These are phyloP conservation scores for Colletotrichum phormii DNA, from an alignment of 2,329 filamentous ascomycete species.

Conservation along the genomic window DNA sequence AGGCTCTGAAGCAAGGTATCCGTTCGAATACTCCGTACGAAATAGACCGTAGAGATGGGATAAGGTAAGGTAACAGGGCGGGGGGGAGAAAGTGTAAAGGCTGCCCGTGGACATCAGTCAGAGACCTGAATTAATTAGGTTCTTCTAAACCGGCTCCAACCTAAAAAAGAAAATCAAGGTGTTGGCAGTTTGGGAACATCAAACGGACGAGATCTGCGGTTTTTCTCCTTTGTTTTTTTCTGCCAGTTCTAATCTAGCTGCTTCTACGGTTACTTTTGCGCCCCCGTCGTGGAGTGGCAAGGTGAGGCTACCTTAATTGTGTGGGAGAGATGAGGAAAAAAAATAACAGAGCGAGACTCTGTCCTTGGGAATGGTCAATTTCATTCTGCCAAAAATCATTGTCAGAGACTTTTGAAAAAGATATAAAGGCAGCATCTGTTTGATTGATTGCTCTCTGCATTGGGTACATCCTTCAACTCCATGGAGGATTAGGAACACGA, in stretches of 20 bases:
- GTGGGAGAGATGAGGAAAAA: not conserved
- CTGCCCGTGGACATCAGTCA: conserved; percentile 7
- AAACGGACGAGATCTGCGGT: conserved; percentile 15
- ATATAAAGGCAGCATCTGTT: not conserved
- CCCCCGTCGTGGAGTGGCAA: not conserved
- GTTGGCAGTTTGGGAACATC: conserved; percentile 14
- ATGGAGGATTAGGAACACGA: not conserved
- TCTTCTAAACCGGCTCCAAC: conserved; percentile 2
- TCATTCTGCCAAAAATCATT: not conserved
- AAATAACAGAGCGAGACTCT: not conserved
- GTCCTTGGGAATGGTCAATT: not conserved
- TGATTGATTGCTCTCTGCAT: not conserved
- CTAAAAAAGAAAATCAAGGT: conserved; percentile 6
- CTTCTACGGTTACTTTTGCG: not conserved
- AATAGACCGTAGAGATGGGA: not conserved
- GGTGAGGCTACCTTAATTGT: not conserved
- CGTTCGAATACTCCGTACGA: too few species aligned
- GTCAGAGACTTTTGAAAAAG: not conserved
- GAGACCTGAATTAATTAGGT: not conserved
- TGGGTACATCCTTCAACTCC: not conserved
- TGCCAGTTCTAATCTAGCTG: not conserved
- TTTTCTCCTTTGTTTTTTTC: not conserved
- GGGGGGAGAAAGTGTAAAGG: not conserved
- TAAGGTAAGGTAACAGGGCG: not conserved
- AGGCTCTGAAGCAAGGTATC: too few species aligned